Evolutionary conservation across 2,329 filamentous ascomycete species (phyloP).

Genomic region (Alternaria viburni): DNA sequence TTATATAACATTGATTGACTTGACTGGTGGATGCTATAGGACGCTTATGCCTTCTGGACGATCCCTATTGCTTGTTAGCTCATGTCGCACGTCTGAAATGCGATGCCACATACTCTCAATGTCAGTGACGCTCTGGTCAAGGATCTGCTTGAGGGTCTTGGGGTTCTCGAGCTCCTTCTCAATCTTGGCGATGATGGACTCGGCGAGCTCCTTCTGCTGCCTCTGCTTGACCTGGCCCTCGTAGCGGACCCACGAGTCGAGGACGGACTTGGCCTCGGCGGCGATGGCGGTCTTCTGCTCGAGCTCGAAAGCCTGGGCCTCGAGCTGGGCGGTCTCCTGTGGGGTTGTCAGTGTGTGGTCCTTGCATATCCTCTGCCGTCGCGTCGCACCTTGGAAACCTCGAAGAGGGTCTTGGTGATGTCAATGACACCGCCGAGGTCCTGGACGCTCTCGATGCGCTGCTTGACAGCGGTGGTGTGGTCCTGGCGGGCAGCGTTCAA

Average conservation of each 20-base stretch:
- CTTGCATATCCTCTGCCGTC: conserved; percentile 23
- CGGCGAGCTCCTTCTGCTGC: conserved; percentile 94
- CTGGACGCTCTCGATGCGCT: conserved; percentile 90
- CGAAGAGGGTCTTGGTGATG: conserved; percentile 95
- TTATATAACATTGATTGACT: conserved; percentile 48
- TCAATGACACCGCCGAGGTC: conserved; percentile 94
- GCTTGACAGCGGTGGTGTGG: conserved; percentile 94
- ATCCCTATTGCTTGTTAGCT: conserved; percentile 42
- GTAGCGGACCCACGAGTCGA: conserved; percentile 99
- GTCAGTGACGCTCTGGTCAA: conserved; percentile 94
- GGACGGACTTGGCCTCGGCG: conserved; percentile 89
- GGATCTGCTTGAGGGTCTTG: conserved; percentile 95
- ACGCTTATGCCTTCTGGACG: conserved; percentile 49
- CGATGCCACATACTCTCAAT: conserved; percentile 78
- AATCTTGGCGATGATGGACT: conserved; percentile 94
- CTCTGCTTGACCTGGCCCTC: conserved; percentile 98
- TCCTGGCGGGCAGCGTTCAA: conserved; percentile 92
- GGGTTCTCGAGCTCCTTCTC: conserved; percentile 99
- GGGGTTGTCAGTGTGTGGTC: conserved; percentile 31
- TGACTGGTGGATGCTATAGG: conserved; percentile 35
- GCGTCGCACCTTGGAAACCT: conserved; percentile 87
- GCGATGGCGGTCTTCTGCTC: conserved; percentile 95
- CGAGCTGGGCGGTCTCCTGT: conserved; percentile 94
- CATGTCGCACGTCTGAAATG: too few relatives aligned
- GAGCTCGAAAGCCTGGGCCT: conserved; percentile 94